Evolutionary conservation across 495 filamentous ascomycete species (phyloP).

Genomic region (Cryomyces antarcticus): DNA sequence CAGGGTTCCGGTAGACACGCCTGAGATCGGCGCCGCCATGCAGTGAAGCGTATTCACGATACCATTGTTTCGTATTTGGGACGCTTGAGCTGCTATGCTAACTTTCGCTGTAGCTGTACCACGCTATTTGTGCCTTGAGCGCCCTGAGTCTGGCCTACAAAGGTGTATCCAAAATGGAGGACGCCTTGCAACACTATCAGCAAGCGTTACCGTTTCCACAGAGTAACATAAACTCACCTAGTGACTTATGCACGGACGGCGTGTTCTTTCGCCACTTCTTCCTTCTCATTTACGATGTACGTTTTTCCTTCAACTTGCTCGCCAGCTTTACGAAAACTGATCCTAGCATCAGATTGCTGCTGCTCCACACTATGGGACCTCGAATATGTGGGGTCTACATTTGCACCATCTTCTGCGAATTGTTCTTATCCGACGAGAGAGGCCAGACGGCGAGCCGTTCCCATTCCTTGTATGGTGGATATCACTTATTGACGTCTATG

Average conservation of each 20-base stretch:
- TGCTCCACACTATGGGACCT: slow-evolving; percentile 20
- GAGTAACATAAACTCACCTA: neutral
- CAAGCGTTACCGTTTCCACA: slow-evolving; percentile 19
- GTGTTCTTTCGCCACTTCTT: slow-evolving; percentile 38
- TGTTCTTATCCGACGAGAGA: slow-evolving; percentile 24
- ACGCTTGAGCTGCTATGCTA: neutral
- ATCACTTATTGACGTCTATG: slow-evolving; percentile 34
- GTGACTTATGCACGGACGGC: slow-evolving; percentile 34
- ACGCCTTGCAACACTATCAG: slow-evolving; percentile 35
- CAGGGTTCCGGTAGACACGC: too few relatives aligned
- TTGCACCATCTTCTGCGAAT: slow-evolving; percentile 33
- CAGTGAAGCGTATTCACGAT: too few relatives aligned
- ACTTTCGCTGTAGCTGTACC: slow-evolving; percentile 26
- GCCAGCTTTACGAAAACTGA: neutral
- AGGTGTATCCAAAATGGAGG: slow-evolving; percentile 6
- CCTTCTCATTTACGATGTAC: slow-evolving; percentile 38
- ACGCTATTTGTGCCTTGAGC: slow-evolving; percentile 40
- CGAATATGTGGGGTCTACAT: slow-evolving; percentile 35
- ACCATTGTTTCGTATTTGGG: too few relatives aligned
- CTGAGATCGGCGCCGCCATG: too few relatives aligned
- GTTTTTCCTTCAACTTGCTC: slow-evolving; percentile 1
- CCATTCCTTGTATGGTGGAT: slow-evolving; percentile 35
- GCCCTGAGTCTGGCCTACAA: slow-evolving; percentile 33
- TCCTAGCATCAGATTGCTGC: slow-evolving; percentile 22
- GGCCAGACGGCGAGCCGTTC: slow-evolving; percentile 26